Percentiles rank a stretch among this genome's conserved stretches.
Conservation (phyloP, 179 eudicot genomes). For the Gypsophila paniculata region DNA sequence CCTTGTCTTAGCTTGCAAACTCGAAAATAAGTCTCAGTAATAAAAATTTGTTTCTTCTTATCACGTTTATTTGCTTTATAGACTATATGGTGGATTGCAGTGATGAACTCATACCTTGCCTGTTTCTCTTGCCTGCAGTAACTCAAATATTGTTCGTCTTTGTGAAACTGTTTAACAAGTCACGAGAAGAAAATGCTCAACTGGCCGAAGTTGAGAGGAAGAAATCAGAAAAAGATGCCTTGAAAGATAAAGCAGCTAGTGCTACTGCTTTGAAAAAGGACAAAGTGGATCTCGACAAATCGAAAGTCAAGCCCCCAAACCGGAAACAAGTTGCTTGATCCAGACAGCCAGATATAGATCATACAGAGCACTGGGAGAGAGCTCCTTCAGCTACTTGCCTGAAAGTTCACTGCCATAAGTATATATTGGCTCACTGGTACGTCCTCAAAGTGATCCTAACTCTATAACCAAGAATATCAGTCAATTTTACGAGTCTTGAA, state of each 20-base stretch:
- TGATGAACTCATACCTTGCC: not conserved
- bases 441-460: not conserved
- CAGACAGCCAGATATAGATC: not conserved
- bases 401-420: not conserved
- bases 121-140: conserved; percentile 42
- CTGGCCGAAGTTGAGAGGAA: conserved; percentile 86
- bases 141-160: conserved; percentile 76
- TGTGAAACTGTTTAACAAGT: conserved; percentile 74
- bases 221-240: conserved; percentile 89
- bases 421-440: not conserved
- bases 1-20: not conserved
- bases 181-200: conserved; percentile 79
- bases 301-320: conserved; percentile 35
- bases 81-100: too few species aligned
- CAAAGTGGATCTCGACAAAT: conserved; percentile 41
- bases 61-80: too few species aligned
- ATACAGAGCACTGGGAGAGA: not conserved
- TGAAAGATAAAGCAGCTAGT: conserved; percentile 62
- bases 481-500: not conserved
- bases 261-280: conserved; percentile 53
- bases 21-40: not conserved
- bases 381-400: not conserved
- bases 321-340: conserved; percentile 38
- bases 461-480: not conserved
- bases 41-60: too few species aligned